phyloP scores from a whole-genome alignment of 805 yeast genomes.

The Ogataea methylovora region DNA sequence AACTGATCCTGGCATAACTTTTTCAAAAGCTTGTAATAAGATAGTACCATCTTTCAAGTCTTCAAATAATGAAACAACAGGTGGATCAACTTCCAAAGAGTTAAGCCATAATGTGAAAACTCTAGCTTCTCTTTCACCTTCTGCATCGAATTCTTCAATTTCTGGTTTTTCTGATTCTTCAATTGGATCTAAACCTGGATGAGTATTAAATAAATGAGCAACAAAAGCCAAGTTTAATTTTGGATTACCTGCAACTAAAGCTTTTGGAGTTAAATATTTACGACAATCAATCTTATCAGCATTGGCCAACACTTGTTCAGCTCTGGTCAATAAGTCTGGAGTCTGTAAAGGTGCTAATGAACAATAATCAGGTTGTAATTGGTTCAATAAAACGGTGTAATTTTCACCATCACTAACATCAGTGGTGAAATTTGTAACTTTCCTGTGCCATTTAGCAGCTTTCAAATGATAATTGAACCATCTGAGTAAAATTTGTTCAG shows the following conservation, averaged over 20 bases:
- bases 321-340: constrained; percentile 65
- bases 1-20: constrained; percentile 91
- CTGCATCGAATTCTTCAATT: constrained; percentile 97
- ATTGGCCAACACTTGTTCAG: constrained; percentile 76
- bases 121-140: constrained; percentile 98
- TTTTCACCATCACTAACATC: constrained; percentile 95
- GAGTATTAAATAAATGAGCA: constrained; percentile 92
- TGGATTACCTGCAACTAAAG: constrained; percentile 94
- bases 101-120: constrained; percentile 97
- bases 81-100: constrained; percentile 92
- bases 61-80: constrained; percentile 85
- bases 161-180: constrained; percentile 88
- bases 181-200: constrained; percentile 94
- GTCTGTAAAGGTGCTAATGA: constrained; percentile 80
- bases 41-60: constrained; percentile 91
- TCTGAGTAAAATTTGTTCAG: constrained; percentile 91
- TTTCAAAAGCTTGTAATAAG: constrained; percentile 87
- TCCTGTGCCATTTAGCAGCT: constrained; percentile 83
- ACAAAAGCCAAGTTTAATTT: constrained; percentile 95
- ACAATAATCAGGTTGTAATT: constrained; percentile 77
- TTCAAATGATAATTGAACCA: constrained; percentile 97
- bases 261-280: constrained; percentile 88
- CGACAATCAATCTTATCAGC: constrained; percentile 91
- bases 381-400: constrained; percentile 84
- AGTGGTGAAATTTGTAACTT: constrained; percentile 76